Conservation (phyloP, 1,139 yeast genomes). For the Magnusiomyces magnusii region DNA sequence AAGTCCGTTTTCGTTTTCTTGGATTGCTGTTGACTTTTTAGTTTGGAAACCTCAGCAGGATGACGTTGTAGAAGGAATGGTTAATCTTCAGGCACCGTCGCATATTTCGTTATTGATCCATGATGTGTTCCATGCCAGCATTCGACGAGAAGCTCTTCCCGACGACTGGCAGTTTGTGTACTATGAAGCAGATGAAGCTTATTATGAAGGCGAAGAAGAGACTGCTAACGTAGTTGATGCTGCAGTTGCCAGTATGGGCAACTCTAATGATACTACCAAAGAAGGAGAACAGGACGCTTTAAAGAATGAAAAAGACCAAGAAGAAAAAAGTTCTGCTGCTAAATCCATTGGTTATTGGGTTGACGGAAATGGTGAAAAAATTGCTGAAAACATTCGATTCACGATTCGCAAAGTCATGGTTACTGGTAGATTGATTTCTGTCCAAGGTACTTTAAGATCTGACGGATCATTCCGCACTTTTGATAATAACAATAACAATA, state of each 20-base stretch:
- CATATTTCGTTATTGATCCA: slow-evolving; percentile 87
- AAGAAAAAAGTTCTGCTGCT: slow-evolving; percentile 21
- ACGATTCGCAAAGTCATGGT: slow-evolving; percentile 65
- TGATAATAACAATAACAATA: too few species aligned
- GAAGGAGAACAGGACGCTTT: background rate
- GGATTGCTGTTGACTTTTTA: slow-evolving; percentile 79
- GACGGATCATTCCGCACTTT: background rate
- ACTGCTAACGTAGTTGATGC: slow-evolving; percentile 20
- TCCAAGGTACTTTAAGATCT: slow-evolving; percentile 50
- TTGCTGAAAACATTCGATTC: slow-evolving; percentile 77
- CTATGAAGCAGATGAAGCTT: slow-evolving; percentile 54
- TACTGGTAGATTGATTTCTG: slow-evolving; percentile 72
- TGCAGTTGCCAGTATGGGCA: slow-evolving; percentile 17
- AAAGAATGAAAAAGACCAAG: slow-evolving; percentile 7
- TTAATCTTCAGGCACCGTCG: slow-evolving; percentile 89
- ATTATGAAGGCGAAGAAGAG: slow-evolving; percentile 21
- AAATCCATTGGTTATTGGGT: slow-evolving; percentile 79
- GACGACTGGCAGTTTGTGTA: slow-evolving; percentile 75
- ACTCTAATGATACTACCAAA: background rate
- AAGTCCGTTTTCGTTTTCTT: slow-evolving; percentile 80
- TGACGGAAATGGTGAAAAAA: slow-evolving; percentile 60
- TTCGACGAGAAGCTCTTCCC: slow-evolving; percentile 79
- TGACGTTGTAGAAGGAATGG: slow-evolving; percentile 75
- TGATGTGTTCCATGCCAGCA: slow-evolving; percentile 92
- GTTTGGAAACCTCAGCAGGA: slow-evolving; percentile 88